A percentile compares a stretch with the other conserved stretches of the same genome.
Conservation (phyloP, 75 land plant species). For the Selaginella tamariscina region DNA sequence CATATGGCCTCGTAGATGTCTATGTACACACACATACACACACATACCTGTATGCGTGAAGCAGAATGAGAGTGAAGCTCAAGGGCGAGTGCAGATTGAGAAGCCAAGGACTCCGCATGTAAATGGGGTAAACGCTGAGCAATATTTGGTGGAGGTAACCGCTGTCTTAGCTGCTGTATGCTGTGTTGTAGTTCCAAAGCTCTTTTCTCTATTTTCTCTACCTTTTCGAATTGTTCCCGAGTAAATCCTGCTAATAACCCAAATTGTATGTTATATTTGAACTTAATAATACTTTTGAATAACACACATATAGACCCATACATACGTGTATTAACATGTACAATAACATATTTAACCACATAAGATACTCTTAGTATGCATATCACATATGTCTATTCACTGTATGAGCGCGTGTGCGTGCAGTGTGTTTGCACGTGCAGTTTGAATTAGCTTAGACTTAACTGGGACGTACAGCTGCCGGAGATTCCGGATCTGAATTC, state of each 20-base stretch:
- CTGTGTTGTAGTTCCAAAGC: constrained; percentile 42
- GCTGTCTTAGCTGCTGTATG: constrained; percentile 58
- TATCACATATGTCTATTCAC: no score
- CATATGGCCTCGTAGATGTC: background rate
- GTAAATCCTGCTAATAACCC: constrained; percentile 23
- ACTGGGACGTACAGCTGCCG: no score
- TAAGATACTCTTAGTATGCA: no score
- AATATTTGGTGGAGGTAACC: constrained; percentile 61
- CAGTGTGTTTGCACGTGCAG: no score
- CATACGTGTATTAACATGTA: no score
- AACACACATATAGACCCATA: no score
- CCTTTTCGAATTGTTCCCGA: constrained; percentile 43
- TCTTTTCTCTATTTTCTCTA: constrained; percentile 27
- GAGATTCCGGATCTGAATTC: background rate
- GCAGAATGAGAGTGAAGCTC: constrained; percentile 57
- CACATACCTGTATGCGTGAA: constrained; percentile 42
- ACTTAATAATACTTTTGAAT: no score
- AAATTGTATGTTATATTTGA: no score
- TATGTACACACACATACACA: background rate
- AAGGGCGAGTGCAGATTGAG: constrained; percentile 50
- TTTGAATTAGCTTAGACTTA: no score
- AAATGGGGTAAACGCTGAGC: constrained; percentile 69
- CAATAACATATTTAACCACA: no score
- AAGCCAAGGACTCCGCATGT: constrained; percentile 73
- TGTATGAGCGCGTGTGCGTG: no score